Base-by-base conservation (phyloP, 2,329 filamentous ascomycete species). In the Proliferodiscus dingleyae region DNA sequence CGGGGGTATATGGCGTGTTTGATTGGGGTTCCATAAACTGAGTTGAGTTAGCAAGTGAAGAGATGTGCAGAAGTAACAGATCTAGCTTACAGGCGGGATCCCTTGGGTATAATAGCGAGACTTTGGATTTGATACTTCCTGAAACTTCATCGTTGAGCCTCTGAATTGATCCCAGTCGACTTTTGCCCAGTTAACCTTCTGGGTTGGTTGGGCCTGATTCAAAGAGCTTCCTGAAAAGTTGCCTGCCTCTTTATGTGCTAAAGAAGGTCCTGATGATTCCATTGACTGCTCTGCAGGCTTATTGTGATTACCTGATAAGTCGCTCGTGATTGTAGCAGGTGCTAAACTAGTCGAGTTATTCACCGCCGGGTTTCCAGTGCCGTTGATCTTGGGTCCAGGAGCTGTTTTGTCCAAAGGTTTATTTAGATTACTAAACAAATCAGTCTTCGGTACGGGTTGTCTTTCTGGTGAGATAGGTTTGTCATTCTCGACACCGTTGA, bases 381-480 rank as follows among this genome's bases (percentile, higher is more conserved):
- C 38, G 34, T 54, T 53, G 24, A 37, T 13, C n/a, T 51, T 47
- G 22, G 51, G 47, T 21, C 53, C 32, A 8, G 47, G 41, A 18
- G 48, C 37, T 11, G 42, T 43, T 11, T 49, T 39, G 41, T 47
- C 46, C 18, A 56, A 46, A 21, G 55, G 50, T 42, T 56, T 53
- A 32, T 55, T 56, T 18, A 57, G 42, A 36, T 46, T 51, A 30
- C 49, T 46, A 26, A 58, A 54, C 11, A 52, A 23, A 16, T 52
- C 47, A 6, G 33, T 43, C 16, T 41, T 41, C 16, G 43, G 32
- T 11, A 32, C 33, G 6, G 42, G 23, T n/a, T 18, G 34, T 15
- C n/a, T 26, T 26, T 36, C 21, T 43, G 34, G 19, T 38, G 37
- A 32, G 44, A 11, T 15, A 36, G 43, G 21, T 42, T 41, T 41